Evolutionary conservation across 768 basidiomycete species (phyloP).

Genomic region (Tylopilus intermedius): DNA sequence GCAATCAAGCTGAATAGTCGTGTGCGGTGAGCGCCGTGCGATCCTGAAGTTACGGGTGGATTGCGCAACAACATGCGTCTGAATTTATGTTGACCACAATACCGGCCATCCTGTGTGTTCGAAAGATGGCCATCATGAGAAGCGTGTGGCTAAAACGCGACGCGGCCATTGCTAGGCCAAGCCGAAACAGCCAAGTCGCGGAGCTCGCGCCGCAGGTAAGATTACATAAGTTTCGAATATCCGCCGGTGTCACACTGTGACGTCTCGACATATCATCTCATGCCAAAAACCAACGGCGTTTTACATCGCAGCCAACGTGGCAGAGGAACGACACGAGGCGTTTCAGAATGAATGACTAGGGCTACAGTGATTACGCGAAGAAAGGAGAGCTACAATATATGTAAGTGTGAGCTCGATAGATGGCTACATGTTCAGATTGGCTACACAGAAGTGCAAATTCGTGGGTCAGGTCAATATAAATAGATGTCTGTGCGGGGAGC

Average conservation of each 20-base stretch:
- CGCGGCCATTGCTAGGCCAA: neutral
- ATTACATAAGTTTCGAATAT: neutral
- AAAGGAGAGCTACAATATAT: conserved; percentile 20
- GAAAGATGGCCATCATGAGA: neutral
- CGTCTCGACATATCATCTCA: neutral
- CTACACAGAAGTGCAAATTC: conserved; percentile 19
- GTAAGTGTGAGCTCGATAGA: conserved; percentile 6
- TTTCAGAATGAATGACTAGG: conserved; percentile 15
- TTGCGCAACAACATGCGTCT: neutral
- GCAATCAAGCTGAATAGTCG: neutral
- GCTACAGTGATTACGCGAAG: conserved; percentile 19
- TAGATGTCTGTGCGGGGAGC: conserved; percentile 11
- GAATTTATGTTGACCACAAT: neutral
- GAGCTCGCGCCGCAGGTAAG: too few relatives aligned
- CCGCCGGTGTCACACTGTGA: neutral
- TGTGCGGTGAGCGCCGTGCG: neutral
- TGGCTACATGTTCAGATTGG: conserved; percentile 25
- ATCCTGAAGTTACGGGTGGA: neutral
- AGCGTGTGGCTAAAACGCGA: neutral
- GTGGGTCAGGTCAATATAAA: conserved; percentile 17
- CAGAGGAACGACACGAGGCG: neutral
- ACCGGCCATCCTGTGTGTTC: neutral
- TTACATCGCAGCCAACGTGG: neutral
- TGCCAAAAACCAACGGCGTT: neutral
- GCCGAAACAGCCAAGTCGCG: neutral